Base-by-base conservation (phyloP, 73 alveolate genomes). In the Effrenium voratum region DNA sequence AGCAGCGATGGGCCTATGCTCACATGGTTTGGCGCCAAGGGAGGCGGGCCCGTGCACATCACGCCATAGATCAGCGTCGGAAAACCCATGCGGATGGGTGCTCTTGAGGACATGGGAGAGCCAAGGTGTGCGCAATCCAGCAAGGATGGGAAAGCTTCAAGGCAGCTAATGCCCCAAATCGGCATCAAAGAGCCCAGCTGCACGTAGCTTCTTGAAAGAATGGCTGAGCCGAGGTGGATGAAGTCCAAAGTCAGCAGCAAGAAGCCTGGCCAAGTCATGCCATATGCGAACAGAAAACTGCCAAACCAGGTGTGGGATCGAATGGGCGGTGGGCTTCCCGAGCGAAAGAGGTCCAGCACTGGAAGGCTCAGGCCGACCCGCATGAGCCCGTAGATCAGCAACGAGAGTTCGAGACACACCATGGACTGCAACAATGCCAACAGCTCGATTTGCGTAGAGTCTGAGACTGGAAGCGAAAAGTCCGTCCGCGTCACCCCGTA, bases 401-500 rank as follows among this genome's bases (percentile, higher is more conserved):
- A 66, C 43, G 40, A 13, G 28, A 52, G 49, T 13, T 47, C 98
- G 13, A 46, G 34, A 41, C 50, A n/a, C 57, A 52, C 81, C 13
- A 4, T 13, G 81, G 80, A 49, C 22, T 43, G 91, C 16, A 50
- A 28, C n/a, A 46, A 79, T 52, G 52, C 8, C 59, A 34, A n/a
- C 45, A 38, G 50, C 15, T 66, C 91, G 38, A 75, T 13, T 30
- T 49, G 59, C 0, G 36, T 36, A 16, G 4, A 30, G 66, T 92
- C 98, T 79, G 50, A 41, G 91, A 57, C 52, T 47, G 63, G n/a
- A 73, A 36, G 68, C 15, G 63, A 15, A 38, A 26, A 15, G n/a
- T 59, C 98, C 19, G 30, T 49, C 26, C 80, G 19, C 49, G 50
- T 43, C 80, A 92, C 16, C 30, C 98, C 98, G 36, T 92, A 92